phyloP scores from a whole-genome alignment of 495 filamentous ascomycete species.

The Daldinia grandis region DNA sequence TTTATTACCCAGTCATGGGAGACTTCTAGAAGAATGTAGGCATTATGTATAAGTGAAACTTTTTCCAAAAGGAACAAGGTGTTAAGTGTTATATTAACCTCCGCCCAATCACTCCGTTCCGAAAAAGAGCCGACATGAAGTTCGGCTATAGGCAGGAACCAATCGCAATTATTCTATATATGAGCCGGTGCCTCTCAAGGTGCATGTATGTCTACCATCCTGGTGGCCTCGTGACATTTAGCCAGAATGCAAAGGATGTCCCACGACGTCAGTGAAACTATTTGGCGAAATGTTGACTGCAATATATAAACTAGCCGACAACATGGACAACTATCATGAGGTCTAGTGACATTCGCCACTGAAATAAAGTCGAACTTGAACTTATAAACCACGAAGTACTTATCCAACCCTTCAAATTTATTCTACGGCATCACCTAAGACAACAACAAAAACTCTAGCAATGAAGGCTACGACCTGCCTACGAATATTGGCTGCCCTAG shows the following conservation, averaged over 20 bases:
- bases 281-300: neutral
- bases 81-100: neutral
- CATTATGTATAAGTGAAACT: neutral
- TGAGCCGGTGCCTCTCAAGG: neutral
- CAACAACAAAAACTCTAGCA: neutral
- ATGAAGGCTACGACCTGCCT: constrained; percentile 4
- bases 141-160: constrained; percentile 23
- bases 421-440: neutral
- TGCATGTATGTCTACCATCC: neutral
- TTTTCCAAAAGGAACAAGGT: neutral
- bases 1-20: neutral
- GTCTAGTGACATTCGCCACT: neutral
- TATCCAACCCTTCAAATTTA: neutral
- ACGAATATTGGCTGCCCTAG: neutral
- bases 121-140: neutral
- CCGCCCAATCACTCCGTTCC: neutral
- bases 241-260: constrained; percentile 9
- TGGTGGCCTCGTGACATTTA: constrained; percentile 25
- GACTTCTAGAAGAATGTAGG: neutral
- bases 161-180: constrained; percentile 11
- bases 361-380: neutral
- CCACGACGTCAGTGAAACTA: constrained; percentile 13
- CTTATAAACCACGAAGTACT: neutral
- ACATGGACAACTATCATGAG: constrained; percentile 3
- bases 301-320: constrained; percentile 16